Percentiles rank a stretch among this genome's conserved stretches.
Conservation (phyloP, 805 yeast genomes). For the Wickerhamiella lipophila region DNA sequence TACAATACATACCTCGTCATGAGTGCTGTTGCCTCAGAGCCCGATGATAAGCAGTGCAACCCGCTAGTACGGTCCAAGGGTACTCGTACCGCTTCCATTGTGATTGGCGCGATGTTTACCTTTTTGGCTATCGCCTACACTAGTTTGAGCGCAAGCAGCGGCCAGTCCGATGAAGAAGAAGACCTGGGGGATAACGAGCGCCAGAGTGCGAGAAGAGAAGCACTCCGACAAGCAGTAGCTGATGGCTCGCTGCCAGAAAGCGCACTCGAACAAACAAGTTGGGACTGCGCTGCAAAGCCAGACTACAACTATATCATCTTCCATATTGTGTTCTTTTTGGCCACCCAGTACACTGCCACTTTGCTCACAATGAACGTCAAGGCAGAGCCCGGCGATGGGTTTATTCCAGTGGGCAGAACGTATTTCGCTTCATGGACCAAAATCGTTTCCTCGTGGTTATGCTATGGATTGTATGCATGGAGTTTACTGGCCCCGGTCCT, state of each 20-base stretch:
- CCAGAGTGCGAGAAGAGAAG: conserved; percentile 70
- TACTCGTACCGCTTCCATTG: conserved; percentile 76
- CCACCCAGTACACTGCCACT: conserved; percentile 95
- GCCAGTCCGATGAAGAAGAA: conserved; percentile 36
- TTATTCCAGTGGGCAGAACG: conserved; percentile 93
- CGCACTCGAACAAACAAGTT: conserved; percentile 63
- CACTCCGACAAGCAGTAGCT: conserved; percentile 86
- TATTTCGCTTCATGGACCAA: conserved; percentile 93
- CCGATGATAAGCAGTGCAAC: conserved; percentile 85
- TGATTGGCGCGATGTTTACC: conserved; percentile 86
- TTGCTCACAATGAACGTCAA: conserved; percentile 83
- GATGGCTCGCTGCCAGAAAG: conserved; percentile 91
- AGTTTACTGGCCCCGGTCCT: conserved; percentile 79
- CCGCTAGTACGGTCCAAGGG: conserved; percentile 83
- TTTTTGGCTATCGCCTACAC: conserved; percentile 93
- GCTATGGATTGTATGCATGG: conserved; percentile 80
- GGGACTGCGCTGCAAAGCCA: conserved; percentile 30
- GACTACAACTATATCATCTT: conserved; percentile 37
- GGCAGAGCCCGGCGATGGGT: conserved; percentile 71
- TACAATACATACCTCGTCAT: conserved; percentile 85
- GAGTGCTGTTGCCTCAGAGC: conserved; percentile 91
- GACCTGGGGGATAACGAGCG: conserved; percentile 39
- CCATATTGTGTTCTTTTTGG: conserved; percentile 83
- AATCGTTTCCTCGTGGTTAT: conserved; percentile 82
- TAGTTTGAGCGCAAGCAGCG: conserved; percentile 72